phyloP scores from a whole-genome alignment of 2,329 filamentous ascomycete genomes.

The Hymenoscyphus fraxineus region DNA sequence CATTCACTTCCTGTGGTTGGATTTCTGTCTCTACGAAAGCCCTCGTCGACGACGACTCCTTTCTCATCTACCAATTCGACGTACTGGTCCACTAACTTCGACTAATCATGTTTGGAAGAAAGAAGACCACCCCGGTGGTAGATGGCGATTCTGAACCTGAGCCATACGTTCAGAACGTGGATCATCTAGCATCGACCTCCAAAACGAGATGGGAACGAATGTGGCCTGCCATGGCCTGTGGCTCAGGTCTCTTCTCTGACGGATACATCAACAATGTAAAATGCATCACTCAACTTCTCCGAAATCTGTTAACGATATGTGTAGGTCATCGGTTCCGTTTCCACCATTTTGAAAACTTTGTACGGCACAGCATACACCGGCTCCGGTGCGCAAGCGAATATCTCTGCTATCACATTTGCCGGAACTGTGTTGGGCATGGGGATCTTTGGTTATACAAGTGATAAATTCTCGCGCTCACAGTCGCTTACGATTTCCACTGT shows the following conservation, averaged over 20 bases:
- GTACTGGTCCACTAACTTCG: background rate
- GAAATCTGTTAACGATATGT: background rate
- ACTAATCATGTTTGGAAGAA: conserved; percentile 17
- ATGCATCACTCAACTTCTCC: background rate
- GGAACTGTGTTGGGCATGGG: conserved; percentile 82
- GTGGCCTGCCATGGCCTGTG: conserved; percentile 74
- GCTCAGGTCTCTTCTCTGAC: conserved; percentile 85
- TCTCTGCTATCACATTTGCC: conserved; percentile 79
- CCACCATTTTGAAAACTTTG: conserved; percentile 66
- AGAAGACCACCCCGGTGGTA: conserved; percentile 10
- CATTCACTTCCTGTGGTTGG: background rate
- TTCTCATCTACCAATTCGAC: background rate
- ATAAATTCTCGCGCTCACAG: conserved; percentile 81
- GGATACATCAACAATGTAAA: conserved; percentile 84
- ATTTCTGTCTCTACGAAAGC: background rate
- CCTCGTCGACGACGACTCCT: background rate
- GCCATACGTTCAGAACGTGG: conserved; percentile 10
- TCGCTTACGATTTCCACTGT: conserved; percentile 76
- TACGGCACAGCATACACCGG: conserved; percentile 67
- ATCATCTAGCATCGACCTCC: conserved; percentile 20
- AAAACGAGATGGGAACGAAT: conserved; percentile 30
- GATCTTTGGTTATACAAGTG: conserved; percentile 74
- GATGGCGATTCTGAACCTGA: conserved; percentile 6
- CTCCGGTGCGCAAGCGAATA: conserved; percentile 68
- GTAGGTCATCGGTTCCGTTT: conserved; percentile 82